These are phyloP conservation scores for Colletotrichum sp. DNA, from an alignment of 2,329 filamentous ascomycete genomes.

Conservation along the genomic window DNA sequence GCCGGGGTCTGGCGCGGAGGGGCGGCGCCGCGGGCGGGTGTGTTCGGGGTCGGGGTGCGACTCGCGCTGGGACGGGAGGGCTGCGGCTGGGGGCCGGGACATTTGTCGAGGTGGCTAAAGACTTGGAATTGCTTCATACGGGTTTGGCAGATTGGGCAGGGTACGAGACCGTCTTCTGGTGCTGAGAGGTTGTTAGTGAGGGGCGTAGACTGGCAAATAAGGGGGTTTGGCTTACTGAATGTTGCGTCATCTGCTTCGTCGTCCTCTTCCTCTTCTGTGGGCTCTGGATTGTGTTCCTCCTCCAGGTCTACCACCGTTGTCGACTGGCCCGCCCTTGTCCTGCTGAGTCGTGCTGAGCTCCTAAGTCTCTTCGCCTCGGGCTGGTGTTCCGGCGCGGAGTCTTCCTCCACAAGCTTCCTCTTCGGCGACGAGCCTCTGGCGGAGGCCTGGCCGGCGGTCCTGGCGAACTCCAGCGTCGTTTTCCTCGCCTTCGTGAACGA, in stretches of 20 bases:
- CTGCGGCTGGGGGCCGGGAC: slow-evolving; percentile 38
- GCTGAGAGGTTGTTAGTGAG: slow-evolving; percentile 9
- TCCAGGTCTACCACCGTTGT: slow-evolving; percentile 36
- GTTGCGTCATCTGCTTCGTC: neutral
- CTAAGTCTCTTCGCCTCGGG: slow-evolving; percentile 53
- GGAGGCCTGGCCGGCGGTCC: slow-evolving; percentile 34
- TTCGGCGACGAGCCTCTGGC: slow-evolving; percentile 47
- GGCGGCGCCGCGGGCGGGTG: slow-evolving; percentile 32
- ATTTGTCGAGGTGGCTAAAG: slow-evolving; percentile 80
- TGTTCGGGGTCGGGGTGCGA: neutral
- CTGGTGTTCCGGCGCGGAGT: slow-evolving; percentile 8
- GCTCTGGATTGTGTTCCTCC: neutral
- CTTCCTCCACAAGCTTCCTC: slow-evolving; percentile 49
- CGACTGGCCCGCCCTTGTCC: slow-evolving; percentile 40
- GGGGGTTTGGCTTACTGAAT: neutral
- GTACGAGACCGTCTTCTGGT: slow-evolving; percentile 75
- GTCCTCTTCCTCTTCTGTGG: slow-evolving; percentile 17
- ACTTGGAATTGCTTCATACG: slow-evolving; percentile 83
- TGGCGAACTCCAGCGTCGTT: slow-evolving; percentile 69
- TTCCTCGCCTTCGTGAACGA: slow-evolving; percentile 73
- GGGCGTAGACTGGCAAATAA: neutral
- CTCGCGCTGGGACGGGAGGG: neutral
- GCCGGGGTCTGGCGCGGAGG: slow-evolving; percentile 37
- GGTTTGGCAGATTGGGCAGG: slow-evolving; percentile 81
- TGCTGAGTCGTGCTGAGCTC: slow-evolving; percentile 56